Conservation (phyloP, 495 filamentous ascomycete species). For the Cercophora scortea region DNA sequence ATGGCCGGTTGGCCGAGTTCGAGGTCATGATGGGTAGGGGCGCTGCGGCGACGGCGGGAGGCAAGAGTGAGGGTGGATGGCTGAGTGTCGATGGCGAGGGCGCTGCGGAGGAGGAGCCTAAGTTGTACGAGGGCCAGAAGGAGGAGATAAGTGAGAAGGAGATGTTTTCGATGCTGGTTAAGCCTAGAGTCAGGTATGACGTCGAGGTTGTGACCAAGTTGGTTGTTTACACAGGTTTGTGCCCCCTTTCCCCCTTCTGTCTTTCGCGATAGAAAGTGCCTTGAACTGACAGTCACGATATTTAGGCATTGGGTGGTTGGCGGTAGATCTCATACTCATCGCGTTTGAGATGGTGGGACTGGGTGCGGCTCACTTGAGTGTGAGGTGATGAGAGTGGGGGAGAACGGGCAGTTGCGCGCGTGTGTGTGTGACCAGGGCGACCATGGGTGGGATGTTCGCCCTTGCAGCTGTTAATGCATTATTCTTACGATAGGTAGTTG, state of each 20-base stretch:
- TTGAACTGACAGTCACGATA: neutral
- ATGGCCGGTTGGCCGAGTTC: constrained; percentile 45
- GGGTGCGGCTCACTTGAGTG: constrained; percentile 22
- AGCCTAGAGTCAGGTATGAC: constrained; percentile 87
- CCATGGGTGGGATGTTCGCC: too few species aligned
- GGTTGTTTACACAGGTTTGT: constrained; percentile 81
- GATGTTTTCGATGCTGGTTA: constrained; percentile 77
- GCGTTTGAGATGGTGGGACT: constrained; percentile 61
- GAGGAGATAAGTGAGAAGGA: constrained; percentile 61
- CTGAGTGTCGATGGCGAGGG: neutral
- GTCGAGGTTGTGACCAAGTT: constrained; percentile 96
- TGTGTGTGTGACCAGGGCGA: too few species aligned
- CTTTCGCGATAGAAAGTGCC: neutral
- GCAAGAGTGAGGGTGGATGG: neutral
- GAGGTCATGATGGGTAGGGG: constrained; percentile 65
- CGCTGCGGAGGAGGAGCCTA: constrained; percentile 13
- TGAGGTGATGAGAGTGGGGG: too few species aligned
- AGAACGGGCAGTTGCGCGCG: too few species aligned
- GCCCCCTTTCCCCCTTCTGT: neutral
- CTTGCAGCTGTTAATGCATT: too few species aligned
- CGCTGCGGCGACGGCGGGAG: constrained; percentile 16
- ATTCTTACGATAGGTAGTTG: too few species aligned
- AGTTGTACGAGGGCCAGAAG: constrained; percentile 30
- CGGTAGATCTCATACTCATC: constrained; percentile 58
- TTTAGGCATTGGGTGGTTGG: constrained; percentile 68